phyloP scores from a whole-genome alignment of 495 filamentous ascomycete genomes.

The Parmelia sp. region DNA sequence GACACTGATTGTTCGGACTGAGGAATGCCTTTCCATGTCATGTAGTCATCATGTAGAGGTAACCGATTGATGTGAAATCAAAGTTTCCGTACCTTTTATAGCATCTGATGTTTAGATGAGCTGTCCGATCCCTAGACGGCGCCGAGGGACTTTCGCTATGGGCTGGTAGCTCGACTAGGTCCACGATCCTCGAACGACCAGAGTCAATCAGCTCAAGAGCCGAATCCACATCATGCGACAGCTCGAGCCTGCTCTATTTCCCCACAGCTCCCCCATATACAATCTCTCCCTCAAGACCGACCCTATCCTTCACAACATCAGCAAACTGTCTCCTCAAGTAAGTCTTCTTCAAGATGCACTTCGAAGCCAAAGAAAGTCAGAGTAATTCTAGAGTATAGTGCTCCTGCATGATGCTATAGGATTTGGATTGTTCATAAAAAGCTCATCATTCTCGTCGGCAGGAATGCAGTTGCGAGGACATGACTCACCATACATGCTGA shows the following conservation, averaged over 20 bases:
- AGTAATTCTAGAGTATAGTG: slow-evolving; percentile 58
- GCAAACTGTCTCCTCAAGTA: slow-evolving; percentile 7
- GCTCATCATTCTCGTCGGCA: slow-evolving; percentile 42
- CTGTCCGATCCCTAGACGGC: slow-evolving; percentile 9
- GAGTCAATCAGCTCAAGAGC: no score
- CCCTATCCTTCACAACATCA: neutral
- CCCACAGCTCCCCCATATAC: neutral
- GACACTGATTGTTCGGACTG: slow-evolving; percentile 85
- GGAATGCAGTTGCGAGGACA: neutral
- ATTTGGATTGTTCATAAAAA: slow-evolving; percentile 72
- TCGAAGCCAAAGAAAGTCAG: slow-evolving; percentile 44
- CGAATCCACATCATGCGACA: no score
- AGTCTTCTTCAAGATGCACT: neutral
- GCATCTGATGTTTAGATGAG: slow-evolving; percentile 15
- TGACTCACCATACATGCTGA: neutral
- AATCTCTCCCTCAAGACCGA: neutral
- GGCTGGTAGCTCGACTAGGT: neutral
- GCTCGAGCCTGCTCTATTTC: neutral
- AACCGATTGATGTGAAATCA: slow-evolving; percentile 17
- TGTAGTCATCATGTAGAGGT: slow-evolving; percentile 66
- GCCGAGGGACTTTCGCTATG: neutral
- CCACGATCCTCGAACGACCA: no score
- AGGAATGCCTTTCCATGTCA: slow-evolving; percentile 95
- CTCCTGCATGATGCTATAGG: slow-evolving; percentile 68
- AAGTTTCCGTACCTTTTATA: slow-evolving; percentile 52